A percentile compares a stretch with the other conserved stretches of the same genome.
These are phyloP conservation scores for Kregervanrija delftensis DNA, from an alignment of 805 yeast species.

Conservation along the genomic window DNA sequence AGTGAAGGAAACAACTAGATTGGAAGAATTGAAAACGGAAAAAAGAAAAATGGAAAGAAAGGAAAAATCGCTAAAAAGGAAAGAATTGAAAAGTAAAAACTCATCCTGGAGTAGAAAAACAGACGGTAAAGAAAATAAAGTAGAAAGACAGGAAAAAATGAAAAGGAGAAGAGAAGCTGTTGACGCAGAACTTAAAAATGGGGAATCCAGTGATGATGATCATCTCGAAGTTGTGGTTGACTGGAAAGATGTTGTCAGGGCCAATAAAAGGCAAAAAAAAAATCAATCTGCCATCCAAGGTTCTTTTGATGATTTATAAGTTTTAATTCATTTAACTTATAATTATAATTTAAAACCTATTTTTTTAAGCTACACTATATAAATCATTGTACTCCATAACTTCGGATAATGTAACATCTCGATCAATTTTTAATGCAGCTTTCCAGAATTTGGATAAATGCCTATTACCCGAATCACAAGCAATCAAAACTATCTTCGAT, in stretches of 20 bases:
- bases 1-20: slow-evolving; percentile 55
- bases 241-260: slow-evolving; percentile 80
- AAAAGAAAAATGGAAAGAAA: slow-evolving; percentile 29
- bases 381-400: slow-evolving; percentile 20
- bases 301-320: slow-evolving; percentile 51
- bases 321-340: too few relatives aligned
- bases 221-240: slow-evolving; percentile 51
- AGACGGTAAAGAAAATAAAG: slow-evolving; percentile 54
- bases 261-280: slow-evolving; percentile 53
- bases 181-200: slow-evolving; percentile 44
- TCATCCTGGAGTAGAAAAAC: slow-evolving; percentile 76
- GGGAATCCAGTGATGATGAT: slow-evolving; percentile 33
- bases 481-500: slow-evolving; percentile 68
- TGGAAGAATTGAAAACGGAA: slow-evolving; percentile 48
- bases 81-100: slow-evolving; percentile 44
- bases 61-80: slow-evolving; percentile 35
- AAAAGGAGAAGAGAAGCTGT: slow-evolving; percentile 61
- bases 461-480: slow-evolving; percentile 89
- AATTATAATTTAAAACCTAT: neutral
- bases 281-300: slow-evolving; percentile 37
- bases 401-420: slow-evolving; percentile 32
- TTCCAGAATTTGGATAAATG: slow-evolving; percentile 94
- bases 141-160: slow-evolving; percentile 60
- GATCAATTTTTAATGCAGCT: slow-evolving; percentile 39
- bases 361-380: too few relatives aligned